phyloP scores from a whole-genome alignment of 768 basidiomycete species.

The Kondoa subrosea region DNA sequence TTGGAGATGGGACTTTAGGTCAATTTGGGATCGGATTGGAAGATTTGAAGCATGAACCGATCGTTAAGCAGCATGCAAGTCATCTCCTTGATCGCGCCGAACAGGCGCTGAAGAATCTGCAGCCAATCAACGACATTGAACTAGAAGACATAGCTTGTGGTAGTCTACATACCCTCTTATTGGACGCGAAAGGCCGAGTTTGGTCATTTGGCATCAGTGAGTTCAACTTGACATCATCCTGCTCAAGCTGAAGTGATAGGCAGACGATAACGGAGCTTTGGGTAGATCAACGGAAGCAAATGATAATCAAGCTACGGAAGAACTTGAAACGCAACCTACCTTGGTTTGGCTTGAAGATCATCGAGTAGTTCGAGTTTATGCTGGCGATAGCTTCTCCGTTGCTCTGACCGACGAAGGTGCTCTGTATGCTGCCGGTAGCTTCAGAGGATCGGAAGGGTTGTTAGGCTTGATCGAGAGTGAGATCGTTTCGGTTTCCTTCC shows the following conservation, averaged over 20 bases:
- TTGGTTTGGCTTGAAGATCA: constrained; percentile 44
- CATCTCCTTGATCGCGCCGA: no score
- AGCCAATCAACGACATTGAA: no score
- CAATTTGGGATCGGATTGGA: no score
- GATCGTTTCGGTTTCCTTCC: neutral
- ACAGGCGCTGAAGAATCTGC: no score
- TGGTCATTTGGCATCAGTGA: constrained; percentile 35
- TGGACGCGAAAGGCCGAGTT: constrained; percentile 60
- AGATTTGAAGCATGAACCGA: no score
- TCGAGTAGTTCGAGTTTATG: constrained; percentile 61
- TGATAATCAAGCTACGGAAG: constrained; percentile 29
- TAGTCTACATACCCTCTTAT: constrained; percentile 71
- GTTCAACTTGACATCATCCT: constrained; percentile 23
- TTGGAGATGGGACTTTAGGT: no score
- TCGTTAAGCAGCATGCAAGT: no score
- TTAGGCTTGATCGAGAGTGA: neutral
- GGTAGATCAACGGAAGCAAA: constrained; percentile 32
- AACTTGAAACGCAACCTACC: constrained; percentile 32
- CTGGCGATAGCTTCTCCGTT: constrained; percentile 76
- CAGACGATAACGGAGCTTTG: constrained; percentile 24
- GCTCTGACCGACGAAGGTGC: constrained; percentile 65
- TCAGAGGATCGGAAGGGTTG: constrained; percentile 44
- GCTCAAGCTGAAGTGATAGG: neutral
- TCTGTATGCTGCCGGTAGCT: constrained; percentile 71
- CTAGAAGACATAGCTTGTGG: constrained; percentile 39